These are phyloP conservation scores for Leishmania tropica DNA, from an alignment of 208 protist species.

Conservation along the genomic window DNA sequence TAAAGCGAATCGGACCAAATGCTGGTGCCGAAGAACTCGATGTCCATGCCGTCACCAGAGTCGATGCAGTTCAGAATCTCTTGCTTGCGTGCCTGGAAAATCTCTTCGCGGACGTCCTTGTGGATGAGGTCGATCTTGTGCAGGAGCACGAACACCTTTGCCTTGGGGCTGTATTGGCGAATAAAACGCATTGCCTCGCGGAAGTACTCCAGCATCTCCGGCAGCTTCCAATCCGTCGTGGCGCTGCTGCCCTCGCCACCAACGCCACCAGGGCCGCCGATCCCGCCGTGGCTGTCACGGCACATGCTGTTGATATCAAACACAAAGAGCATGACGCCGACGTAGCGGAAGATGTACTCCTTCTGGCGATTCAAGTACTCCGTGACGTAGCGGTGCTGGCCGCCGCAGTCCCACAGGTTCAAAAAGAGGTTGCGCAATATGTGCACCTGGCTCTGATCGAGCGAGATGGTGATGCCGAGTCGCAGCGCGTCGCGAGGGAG, in stretches of 20 bases:
- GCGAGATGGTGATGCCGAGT: conserved; percentile 95
- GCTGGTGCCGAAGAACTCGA: conserved; percentile 97
- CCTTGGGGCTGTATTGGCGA: conserved; percentile 95
- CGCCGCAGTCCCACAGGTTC: conserved; percentile 99
- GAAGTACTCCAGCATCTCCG: conserved; percentile 98
- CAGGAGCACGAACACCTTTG: conserved; percentile 98
- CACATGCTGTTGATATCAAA: conserved; percentile 98
- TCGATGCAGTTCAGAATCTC: conserved; percentile 71
- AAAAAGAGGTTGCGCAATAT: conserved; percentile 99
- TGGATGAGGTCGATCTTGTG: conserved; percentile 99
- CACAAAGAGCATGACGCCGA: conserved; percentile 99
- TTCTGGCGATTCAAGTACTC: conserved; percentile 97
- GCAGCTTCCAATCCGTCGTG: conserved; percentile 73
- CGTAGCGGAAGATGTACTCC: conserved; percentile 99
- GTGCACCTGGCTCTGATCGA: conserved; percentile 98
- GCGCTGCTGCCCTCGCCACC: conserved; percentile 29
- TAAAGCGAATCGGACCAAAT: conserved; percentile 99
- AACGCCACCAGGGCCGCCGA: conserved; percentile 8
- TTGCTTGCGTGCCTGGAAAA: conserved; percentile 72
- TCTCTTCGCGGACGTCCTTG: conserved; percentile 60
- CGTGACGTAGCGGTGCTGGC: conserved; percentile 98
- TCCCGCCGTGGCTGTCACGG: conserved; percentile 39
- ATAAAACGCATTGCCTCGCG: conserved; percentile 95
- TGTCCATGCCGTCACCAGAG: conserved; percentile 55
- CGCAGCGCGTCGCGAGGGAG: conserved; percentile 94